Evolutionary conservation across 805 yeast genomes (phyloP).

Genomic region (Teunomyces kruisii): DNA sequence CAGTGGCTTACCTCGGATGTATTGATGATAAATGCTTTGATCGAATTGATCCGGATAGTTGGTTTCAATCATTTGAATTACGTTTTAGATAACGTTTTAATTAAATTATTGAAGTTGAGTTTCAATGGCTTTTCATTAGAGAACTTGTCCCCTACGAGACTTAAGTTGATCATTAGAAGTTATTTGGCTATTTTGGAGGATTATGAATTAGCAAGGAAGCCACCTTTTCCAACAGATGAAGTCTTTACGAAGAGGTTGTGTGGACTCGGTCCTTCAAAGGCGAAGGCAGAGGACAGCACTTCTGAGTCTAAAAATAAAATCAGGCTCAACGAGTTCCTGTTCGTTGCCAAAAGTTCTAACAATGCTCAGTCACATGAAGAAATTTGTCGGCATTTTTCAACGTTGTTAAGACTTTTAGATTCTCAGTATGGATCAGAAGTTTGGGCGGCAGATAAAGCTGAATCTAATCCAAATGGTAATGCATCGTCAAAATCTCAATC

Average conservation of each 20-base stretch:
- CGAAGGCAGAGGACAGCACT: neutral
- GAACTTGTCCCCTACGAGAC: slow-evolving; percentile 63
- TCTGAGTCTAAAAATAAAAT: neutral
- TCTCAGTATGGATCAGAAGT: slow-evolving; percentile 46
- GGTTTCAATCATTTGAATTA: slow-evolving; percentile 80
- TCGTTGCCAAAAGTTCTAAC: slow-evolving; percentile 44
- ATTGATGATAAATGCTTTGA: slow-evolving; percentile 60
- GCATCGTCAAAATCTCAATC: slow-evolving; percentile 18
- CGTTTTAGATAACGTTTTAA: slow-evolving; percentile 72
- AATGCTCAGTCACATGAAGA: slow-evolving; percentile 66
- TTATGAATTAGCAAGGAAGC: slow-evolving; percentile 52
- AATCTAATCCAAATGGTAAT: slow-evolving; percentile 2
- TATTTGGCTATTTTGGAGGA: slow-evolving; percentile 73
- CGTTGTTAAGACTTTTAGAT: slow-evolving; percentile 61
- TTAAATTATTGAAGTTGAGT: slow-evolving; percentile 64
- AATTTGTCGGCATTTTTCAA: slow-evolving; percentile 57
- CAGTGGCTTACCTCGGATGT: slow-evolving; percentile 75
- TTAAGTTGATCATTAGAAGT: slow-evolving; percentile 67
- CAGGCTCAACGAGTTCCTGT: slow-evolving; percentile 31
- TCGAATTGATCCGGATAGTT: slow-evolving; percentile 71
- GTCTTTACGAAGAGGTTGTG: slow-evolving; percentile 13
- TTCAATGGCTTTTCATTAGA: slow-evolving; percentile 63
- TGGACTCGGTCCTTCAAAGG: neutral
- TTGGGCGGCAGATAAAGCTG: slow-evolving; percentile 18
- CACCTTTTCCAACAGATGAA: slow-evolving; percentile 70